Conservation (phyloP, 306 rosid genomes). For the Aeschynomene evenia region DNA sequence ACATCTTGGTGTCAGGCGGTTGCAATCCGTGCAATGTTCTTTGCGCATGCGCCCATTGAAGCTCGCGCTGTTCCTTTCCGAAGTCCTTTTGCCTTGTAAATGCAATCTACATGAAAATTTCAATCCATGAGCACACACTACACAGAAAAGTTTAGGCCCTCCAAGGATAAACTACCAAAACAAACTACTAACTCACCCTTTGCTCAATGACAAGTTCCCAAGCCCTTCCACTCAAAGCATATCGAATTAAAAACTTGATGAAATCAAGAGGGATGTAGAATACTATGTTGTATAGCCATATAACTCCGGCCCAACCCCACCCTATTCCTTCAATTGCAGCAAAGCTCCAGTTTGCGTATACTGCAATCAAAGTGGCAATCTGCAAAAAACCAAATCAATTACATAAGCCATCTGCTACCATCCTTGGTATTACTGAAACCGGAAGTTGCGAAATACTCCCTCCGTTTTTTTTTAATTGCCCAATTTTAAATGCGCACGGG, state of each 20-base stretch:
- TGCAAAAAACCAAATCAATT: conserved; percentile 35
- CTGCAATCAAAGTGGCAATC: conserved; percentile 95
- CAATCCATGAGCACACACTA: conserved; percentile 21
- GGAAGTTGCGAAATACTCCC: neutral
- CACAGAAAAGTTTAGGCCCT: neutral
- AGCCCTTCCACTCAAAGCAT: conserved; percentile 88
- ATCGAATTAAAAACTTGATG: conserved; percentile 86
- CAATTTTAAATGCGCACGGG: no score
- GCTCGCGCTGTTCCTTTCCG: conserved; percentile 95
- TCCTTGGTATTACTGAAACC: neutral
- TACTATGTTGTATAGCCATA: conserved; percentile 88
- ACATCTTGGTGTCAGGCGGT: conserved; percentile 79
- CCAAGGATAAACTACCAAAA: conserved; percentile 11
- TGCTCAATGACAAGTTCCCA: conserved; percentile 99
- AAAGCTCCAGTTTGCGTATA: conserved; percentile 91
- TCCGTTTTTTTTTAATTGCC: no score
- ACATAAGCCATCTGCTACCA: conserved; percentile 13
- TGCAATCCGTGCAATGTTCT: conserved; percentile 93
- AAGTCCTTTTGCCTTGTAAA: conserved; percentile 99
- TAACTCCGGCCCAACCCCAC: conserved; percentile 99
- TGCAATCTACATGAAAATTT: conserved; percentile 65
- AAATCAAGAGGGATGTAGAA: conserved; percentile 88
- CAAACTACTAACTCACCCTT: conserved; percentile 63
- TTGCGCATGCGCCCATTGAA: conserved; percentile 99
- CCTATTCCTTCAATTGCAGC: conserved; percentile 98